phyloP scores from a whole-genome alignment of 2,329 filamentous ascomycete genomes.

The Diaporthe amygdali region DNA sequence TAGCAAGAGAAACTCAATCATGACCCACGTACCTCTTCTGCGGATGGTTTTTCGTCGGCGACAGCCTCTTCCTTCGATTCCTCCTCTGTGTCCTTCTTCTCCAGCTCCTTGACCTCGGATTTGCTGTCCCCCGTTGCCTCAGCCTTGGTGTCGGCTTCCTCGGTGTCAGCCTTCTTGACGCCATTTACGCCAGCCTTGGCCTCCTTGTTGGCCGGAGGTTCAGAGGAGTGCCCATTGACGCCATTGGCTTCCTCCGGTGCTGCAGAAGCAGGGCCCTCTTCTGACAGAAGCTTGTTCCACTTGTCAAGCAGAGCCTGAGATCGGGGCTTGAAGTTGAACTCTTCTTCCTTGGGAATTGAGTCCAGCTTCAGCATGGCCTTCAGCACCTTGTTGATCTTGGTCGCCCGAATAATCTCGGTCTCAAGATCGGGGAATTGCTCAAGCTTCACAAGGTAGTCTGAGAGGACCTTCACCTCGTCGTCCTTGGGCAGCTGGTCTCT shows the following conservation, averaged over 20 bases:
- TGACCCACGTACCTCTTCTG: constrained; percentile 40
- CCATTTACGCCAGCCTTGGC: constrained; percentile 33
- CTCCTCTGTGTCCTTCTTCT: constrained; percentile 33
- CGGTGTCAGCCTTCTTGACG: constrained; percentile 37
- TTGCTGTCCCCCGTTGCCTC: constrained; percentile 41
- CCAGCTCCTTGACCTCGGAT: constrained; percentile 34
- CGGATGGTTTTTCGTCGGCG: constrained; percentile 35
- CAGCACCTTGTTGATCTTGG: constrained; percentile 98
- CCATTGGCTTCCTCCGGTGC: constrained; percentile 47
- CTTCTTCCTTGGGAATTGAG: constrained; percentile 84
- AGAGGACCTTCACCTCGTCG: constrained; percentile 81
- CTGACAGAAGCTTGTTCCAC: constrained; percentile 84
- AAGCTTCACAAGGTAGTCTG: constrained; percentile 78
- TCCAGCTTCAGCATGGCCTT: constrained; percentile 91
- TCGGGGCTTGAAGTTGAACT: constrained; percentile 87
- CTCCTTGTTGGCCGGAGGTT: constrained; percentile 47
- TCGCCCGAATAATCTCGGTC: constrained; percentile 83
- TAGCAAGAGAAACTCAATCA: not conserved
- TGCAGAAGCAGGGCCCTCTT: constrained; percentile 42
- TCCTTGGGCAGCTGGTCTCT: constrained; percentile 86
- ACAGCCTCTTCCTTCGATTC: constrained; percentile 32
- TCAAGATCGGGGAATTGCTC: constrained; percentile 83
- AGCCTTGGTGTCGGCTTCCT: constrained; percentile 34
- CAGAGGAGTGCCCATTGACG: constrained; percentile 50
- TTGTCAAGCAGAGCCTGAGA: constrained; percentile 80